phyloP scores from a whole-genome alignment of 2,329 filamentous ascomycete genomes.

The Aspergillus pseudoviridinutans region DNA sequence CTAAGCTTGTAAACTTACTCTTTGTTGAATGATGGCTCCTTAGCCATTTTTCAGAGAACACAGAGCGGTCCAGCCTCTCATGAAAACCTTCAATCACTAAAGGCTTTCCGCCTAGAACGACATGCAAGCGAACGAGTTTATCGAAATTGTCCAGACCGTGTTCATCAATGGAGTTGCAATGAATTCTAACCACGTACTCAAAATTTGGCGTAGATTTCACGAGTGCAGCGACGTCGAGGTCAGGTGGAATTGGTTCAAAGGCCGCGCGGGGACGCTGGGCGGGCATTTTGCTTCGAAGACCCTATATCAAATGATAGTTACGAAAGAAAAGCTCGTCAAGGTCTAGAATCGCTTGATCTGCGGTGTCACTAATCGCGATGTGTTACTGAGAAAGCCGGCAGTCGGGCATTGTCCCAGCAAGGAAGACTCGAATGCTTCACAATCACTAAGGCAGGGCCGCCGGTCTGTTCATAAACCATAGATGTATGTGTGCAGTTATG shows the following conservation, averaged over 20 bases:
- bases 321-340: neutral
- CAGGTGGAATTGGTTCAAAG: slow-evolving; percentile 85
- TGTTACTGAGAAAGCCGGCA: neutral
- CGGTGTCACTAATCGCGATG: neutral
- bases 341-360: neutral
- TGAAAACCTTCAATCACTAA: slow-evolving; percentile 90
- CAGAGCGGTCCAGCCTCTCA: slow-evolving; percentile 64
- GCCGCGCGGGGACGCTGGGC: slow-evolving; percentile 75
- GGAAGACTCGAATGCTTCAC: neutral
- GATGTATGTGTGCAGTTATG: neutral
- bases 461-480: neutral
- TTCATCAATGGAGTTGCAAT: slow-evolving; percentile 70
- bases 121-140: slow-evolving; percentile 76
- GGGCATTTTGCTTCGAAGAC: slow-evolving; percentile 58
- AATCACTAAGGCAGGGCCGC: neutral
- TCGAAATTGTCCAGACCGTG: slow-evolving; percentile 78
- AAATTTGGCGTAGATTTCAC: slow-evolving; percentile 81
- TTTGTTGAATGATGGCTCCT: slow-evolving; percentile 74
- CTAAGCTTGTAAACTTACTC: slow-evolving; percentile 47
- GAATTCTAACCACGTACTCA: slow-evolving; percentile 77
- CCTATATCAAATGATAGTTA: neutral
- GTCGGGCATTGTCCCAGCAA: neutral
- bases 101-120: slow-evolving; percentile 80
- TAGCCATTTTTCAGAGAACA: slow-evolving; percentile 80
- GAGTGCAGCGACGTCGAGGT: slow-evolving; percentile 71